These are phyloP conservation scores for Chrysanthemum lavandulifolium DNA, from an alignment of 129 eudicot species.

Conservation along the genomic window DNA sequence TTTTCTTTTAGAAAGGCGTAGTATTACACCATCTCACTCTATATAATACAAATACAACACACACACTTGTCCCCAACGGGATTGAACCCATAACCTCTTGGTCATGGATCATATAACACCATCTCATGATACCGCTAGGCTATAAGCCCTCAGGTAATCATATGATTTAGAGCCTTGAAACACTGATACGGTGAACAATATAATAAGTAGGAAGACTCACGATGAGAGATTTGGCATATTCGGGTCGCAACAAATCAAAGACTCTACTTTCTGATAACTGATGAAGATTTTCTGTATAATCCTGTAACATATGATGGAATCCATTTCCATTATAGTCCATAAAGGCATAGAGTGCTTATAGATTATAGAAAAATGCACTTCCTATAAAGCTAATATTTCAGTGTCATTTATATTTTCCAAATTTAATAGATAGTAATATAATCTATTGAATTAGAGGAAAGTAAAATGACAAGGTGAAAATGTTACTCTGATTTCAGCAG, in stretches of 20 bases:
- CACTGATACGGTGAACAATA: neutral
- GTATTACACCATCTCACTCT: too few relatives aligned
- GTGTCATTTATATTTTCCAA: neutral
- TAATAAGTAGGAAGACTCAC: conserved; percentile 38
- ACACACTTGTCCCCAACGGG: too few relatives aligned
- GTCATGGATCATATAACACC: too few relatives aligned
- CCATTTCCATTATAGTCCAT: neutral
- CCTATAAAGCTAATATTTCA: neutral
- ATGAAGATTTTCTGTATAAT: conserved; percentile 66
- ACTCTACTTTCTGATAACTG: conserved; percentile 44
- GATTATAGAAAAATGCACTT: neutral
- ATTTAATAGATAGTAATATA: neutral
- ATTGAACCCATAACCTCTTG: too few relatives aligned
- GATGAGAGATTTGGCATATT: conserved; percentile 70
- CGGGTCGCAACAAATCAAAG: conserved; percentile 62
- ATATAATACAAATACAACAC: too few relatives aligned
- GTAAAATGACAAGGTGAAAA: conserved; percentile 6
- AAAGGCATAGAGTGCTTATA: neutral
- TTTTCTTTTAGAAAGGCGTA: too few relatives aligned
- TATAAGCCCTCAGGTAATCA: neutral
- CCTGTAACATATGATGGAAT: conserved; percentile 43
- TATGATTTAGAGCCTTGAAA: neutral
- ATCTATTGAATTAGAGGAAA: neutral
- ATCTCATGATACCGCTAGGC: too few relatives aligned
- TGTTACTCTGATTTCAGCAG: conserved; percentile 71